Evolutionary conservation across 2,329 filamentous ascomycete genomes (phyloP), one percentile per base, ranked within the genome.

Genomic region (Pseudocercospora crystallina): DNA sequence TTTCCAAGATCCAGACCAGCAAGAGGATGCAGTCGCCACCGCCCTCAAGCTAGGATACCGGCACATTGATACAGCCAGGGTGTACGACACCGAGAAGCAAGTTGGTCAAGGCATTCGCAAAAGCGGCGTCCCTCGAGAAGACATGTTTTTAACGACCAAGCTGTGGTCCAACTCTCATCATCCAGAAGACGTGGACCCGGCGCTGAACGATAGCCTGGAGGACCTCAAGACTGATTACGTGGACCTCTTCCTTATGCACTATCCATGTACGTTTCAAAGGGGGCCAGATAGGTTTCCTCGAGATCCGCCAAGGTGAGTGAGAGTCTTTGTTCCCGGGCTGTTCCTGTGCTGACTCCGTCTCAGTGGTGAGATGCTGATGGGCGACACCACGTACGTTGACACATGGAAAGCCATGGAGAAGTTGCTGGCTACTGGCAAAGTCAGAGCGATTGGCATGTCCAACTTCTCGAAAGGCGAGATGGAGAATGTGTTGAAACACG

Each of bases 141-240:
- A 94, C 51, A 73, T 95, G 56, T 94, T 92, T 72, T 81, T 95
- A 53, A 87, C 89, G 48, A 89, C 84, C 64, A 95, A 95, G 78
- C 80, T 91, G 32, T 94, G 89, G 87, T 86, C 84, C 64, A 89
- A 86, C 43, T 91, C 87, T 74, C 84, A 86, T 69, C 82, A 54
- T 46, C 38, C 65, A 58, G 29, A 62, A 35, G 9, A 71, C n/a
- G 55, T 75, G 75, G 50, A 76, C 67, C 53, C 80, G 26, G 77
- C 84, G 4, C 83, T 83, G 8, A 83, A 86, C 70, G 74, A 85
- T 61, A 83, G 80, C 31, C 77, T 92, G 31, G n/a, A n/a, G n/a
- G n/a, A n/a, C n/a, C 58, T 70, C 29, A 57, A 61, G 44, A 49
- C 62, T 29, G 66, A 69, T 53, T 69, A 70, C 51, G 55, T 70